A percentile compares a stretch with the other conserved stretches of the same genome.
Evolutionary conservation across 768 basidiomycete genomes (phyloP).

Genomic region (Clitopilus hobsonii): DNA sequence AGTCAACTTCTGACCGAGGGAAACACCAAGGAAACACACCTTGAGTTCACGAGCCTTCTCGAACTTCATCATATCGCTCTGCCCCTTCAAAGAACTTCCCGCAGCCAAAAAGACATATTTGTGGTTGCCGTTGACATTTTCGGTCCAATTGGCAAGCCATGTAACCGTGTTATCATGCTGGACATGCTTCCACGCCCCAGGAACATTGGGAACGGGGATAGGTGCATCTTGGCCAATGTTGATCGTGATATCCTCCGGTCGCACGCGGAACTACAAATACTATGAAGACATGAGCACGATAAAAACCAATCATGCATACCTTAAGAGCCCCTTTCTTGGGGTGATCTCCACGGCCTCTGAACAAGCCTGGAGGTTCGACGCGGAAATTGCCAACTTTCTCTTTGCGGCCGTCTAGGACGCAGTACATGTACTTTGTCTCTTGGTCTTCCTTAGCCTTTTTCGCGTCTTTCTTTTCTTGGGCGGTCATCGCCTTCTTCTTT

Average conservation of each 20-base stretch:
- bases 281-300: conserved; percentile 1
- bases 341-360: conserved; percentile 96
- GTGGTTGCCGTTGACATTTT: conserved; percentile 92
- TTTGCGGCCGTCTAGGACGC: conserved; percentile 91
- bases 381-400: conserved; percentile 99
- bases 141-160: conserved; percentile 98
- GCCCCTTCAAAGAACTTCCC: conserved; percentile 96
- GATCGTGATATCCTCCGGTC: conserved; percentile 92
- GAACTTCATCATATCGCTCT: conserved; percentile 96
- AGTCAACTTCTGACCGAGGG: conserved; percentile 2
- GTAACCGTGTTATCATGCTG: conserved; percentile 95
- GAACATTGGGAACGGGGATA: conserved; percentile 83
- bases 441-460: conserved; percentile 82
- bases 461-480: conserved; percentile 85
- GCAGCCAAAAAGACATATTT: conserved; percentile 99
- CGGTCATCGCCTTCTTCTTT: conserved; percentile 82
- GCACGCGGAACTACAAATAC: conserved; percentile 65
- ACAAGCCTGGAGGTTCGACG: conserved; percentile 97
- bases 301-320: conserved; percentile 36
- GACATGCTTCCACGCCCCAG: conserved; percentile 87
- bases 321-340: conserved; percentile 96
- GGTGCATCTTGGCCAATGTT: conserved; percentile 81
- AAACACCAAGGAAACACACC: conserved; percentile 36
- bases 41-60: conserved; percentile 97
- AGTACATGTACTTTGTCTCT: conserved; percentile 81